A percentile compares a stretch with the other conserved stretches of the same genome.
Conservation (phyloP, 2,329 filamentous ascomycete species). For the Eutypa lata region DNA sequence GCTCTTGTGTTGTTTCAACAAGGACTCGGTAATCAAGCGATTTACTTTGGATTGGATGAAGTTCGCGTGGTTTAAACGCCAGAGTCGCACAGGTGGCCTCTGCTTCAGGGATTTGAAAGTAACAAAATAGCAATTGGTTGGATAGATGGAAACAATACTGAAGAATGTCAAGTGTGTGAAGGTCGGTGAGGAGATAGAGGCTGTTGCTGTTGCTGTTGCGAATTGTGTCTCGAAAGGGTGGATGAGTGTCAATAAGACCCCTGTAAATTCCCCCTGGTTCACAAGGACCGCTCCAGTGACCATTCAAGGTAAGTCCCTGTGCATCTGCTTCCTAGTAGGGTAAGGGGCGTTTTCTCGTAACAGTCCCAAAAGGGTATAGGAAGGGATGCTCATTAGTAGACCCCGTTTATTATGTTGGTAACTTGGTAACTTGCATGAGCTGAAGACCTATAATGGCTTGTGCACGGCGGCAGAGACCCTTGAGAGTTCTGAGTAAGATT, state of each 20-base stretch:
- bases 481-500: background rate
- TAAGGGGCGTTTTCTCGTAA: conserved; percentile 7
- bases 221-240: conserved; percentile 36
- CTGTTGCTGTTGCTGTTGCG: conserved; percentile 31
- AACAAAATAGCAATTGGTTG: conserved; percentile 12
- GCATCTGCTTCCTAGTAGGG: conserved; percentile 18
- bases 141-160: conserved; percentile 25
- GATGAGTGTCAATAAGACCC: conserved; percentile 23
- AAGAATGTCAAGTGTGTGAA: conserved; percentile 17
- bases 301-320: conserved; percentile 14
- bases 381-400: conserved; percentile 2
- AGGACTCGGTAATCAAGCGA: too few relatives aligned
- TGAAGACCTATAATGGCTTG: background rate
- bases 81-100: conserved; percentile 10
- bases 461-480: background rate
- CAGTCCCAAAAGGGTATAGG: conserved; percentile 14
- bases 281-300: conserved; percentile 22
- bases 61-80: background rate
- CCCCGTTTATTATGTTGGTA: background rate
- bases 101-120: conserved; percentile 8
- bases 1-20: too few relatives aligned
- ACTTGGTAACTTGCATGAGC: background rate
- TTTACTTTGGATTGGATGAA: too few relatives aligned
- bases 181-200: conserved; percentile 26
- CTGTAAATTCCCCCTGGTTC: conserved; percentile 21